Base-by-base conservation (phyloP, 768 basidiomycete species). In the Podaxis carcinomalis region DNA sequence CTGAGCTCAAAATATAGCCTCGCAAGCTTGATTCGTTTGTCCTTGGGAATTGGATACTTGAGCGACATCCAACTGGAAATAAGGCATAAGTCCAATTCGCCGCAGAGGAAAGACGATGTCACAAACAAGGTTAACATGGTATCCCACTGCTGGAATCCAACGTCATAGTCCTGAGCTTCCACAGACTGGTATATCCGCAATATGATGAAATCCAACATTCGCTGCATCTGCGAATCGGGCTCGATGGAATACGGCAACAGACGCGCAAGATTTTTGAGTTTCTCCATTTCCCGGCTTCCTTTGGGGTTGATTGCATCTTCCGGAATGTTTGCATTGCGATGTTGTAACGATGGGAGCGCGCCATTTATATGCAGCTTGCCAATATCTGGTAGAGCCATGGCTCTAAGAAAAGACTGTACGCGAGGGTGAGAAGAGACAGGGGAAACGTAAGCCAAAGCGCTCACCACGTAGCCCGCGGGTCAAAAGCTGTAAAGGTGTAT, bases 41-140 rank as follows among this genome's bases (percentile, higher is more conserved):
- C 85, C 69, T 89, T 88, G 58, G 90, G 91, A 67, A 95, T 87
- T 37, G 91, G 93, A 68, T 93, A 94, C 68, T 92, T 91, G 70
- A 95, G 81, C 77, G 87, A 87, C 49, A 75, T 73, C 92, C 92
- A 94, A 69, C 90, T 61, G 21, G 32, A 56, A 21, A 59, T 64
- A 21, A 62, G 66, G 23, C 47, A 40, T 47, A 28, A 47, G 40
- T 16, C 23, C 61, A 51, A 21, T 37, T 14, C 7, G 36, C 61
- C 47, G 52, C 56, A 61, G 49, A 54, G 50, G 23, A 36, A 56
- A 59, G 28, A 56, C 11, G 49, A 57, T 7, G 44, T 58, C 16
- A 82, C 88, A 65, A 70, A 90, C 87, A 89, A 85, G 52, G 79
- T 80, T 53, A 90, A 68, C 86, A 91, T 87, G 67, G 81, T 83